A percentile compares a stretch with the other conserved stretches of the same genome.
phyloP scores from a whole-genome alignment of 371 early-diverging fungal species.

The Chytridium lagenaria region DNA sequence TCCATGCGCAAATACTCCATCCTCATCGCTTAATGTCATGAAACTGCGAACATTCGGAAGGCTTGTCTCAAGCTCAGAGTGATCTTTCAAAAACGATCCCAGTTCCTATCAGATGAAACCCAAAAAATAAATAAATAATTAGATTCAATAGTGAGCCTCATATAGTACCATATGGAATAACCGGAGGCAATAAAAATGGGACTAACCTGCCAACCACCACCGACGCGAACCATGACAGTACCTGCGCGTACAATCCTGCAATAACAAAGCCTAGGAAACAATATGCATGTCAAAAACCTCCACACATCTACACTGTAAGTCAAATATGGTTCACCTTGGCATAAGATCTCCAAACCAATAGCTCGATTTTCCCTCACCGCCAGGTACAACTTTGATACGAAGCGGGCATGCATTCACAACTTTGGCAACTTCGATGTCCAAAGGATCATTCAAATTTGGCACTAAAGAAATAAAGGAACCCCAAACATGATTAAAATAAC shows the following conservation, averaged over 20 bases:
- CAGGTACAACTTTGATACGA: conserved; percentile 40
- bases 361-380: conserved; percentile 62
- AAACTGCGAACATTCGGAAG: conserved; percentile 32
- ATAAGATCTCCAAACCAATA: conserved; percentile 77
- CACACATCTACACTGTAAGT: too few species aligned
- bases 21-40: neutral
- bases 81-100: conserved; percentile 29
- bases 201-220: conserved; percentile 73
- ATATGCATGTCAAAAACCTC: too few species aligned
- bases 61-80: conserved; percentile 36
- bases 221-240: conserved; percentile 80
- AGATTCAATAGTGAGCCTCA: too few species aligned
- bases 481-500: neutral
- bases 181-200: too few species aligned
- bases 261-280: conserved; percentile 70
- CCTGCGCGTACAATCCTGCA: conserved; percentile 71
- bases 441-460: conserved; percentile 66
- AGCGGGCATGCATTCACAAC: conserved; percentile 66
- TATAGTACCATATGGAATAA: too few species aligned
- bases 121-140: neutral
- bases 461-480: conserved; percentile 25
- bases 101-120: conserved; percentile 20
- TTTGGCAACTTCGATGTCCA: conserved; percentile 76
- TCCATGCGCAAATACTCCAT: too few species aligned
- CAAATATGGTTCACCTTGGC: conserved; percentile 53